Conservation (phyloP, 2,329 filamentous ascomycete species). For the Exophiala phaeomuriformis region DNA sequence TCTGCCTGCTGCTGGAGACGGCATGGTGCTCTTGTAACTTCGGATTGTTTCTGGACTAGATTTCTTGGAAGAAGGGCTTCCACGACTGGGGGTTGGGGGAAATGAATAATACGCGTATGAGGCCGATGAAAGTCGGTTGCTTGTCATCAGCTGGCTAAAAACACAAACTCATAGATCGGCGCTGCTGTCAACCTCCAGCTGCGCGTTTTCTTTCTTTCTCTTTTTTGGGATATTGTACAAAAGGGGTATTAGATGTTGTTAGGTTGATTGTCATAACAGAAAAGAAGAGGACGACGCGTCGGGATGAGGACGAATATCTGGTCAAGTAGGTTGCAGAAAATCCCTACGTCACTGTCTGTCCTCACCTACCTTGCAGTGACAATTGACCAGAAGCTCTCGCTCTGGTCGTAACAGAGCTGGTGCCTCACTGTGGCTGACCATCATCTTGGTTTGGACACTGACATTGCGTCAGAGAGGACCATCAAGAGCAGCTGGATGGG, state of each 20-base stretch:
- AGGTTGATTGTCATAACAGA: slow-evolving; percentile 13
- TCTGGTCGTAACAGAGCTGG: slow-evolving; percentile 5
- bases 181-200: slow-evolving; percentile 10
- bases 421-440: slow-evolving; percentile 25
- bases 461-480: slow-evolving; percentile 16
- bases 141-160: slow-evolving; percentile 23
- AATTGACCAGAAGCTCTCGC: background rate
- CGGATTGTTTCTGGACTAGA: slow-evolving; percentile 21
- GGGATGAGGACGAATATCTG: slow-evolving; percentile 4
- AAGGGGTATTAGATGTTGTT: slow-evolving; percentile 5
- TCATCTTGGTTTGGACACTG: slow-evolving; percentile 10
- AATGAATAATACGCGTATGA: slow-evolving; percentile 28
- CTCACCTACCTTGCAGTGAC: slow-evolving; percentile 6
- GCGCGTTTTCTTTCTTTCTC: slow-evolving; percentile 1
- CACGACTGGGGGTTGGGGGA: slow-evolving; percentile 22
- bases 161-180: slow-evolving; percentile 7
- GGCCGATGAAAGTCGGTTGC: slow-evolving; percentile 24
- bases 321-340: slow-evolving; percentile 8
- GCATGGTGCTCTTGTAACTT: slow-evolving; percentile 26
- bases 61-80: slow-evolving; percentile 14
- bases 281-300: slow-evolving; percentile 5
- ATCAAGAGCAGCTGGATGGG: background rate
- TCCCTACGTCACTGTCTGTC: slow-evolving; percentile 14
- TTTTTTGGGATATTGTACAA: slow-evolving; percentile 1
- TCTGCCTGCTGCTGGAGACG: slow-evolving; percentile 25